A percentile compares a stretch with the other conserved stretches of the same genome.
phyloP scores from a whole-genome alignment of 2,329 filamentous ascomycete species.

The Hypoxylon sp. region DNA sequence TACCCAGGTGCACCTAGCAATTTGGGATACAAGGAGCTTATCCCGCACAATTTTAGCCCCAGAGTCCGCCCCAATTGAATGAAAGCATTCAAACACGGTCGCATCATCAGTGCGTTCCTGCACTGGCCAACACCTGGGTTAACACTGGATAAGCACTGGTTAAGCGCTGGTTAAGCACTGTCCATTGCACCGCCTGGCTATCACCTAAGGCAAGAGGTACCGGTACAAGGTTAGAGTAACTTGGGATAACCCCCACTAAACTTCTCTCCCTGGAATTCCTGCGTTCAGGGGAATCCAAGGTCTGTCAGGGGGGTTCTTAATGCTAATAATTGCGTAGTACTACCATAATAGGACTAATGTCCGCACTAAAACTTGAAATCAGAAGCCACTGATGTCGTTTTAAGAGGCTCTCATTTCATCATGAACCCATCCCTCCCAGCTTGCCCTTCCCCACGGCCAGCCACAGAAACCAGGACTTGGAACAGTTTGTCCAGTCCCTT shows the following conservation, averaged over 20 bases:
- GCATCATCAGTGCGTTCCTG: slow-evolving; percentile 40
- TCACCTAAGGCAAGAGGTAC: slow-evolving; percentile 9
- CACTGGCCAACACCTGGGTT: slow-evolving; percentile 16
- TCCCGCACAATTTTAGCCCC: slow-evolving; percentile 46
- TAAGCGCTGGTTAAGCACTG: slow-evolving; percentile 12
- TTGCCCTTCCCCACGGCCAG: slow-evolving; percentile 29
- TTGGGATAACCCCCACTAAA: slow-evolving; percentile 36
- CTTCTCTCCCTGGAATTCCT: slow-evolving; percentile 43
- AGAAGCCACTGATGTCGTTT: slow-evolving; percentile 39
- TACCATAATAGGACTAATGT: slow-evolving; percentile 29
- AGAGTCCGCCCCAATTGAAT: slow-evolving; percentile 43
- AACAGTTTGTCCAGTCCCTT: slow-evolving; percentile 25
- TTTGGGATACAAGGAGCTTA: slow-evolving; percentile 32
- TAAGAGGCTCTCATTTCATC: slow-evolving; percentile 44
- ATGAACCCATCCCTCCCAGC: slow-evolving; percentile 10
- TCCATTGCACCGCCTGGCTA: neutral
- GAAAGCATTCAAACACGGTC: slow-evolving; percentile 42
- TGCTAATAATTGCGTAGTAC: slow-evolving; percentile 38
- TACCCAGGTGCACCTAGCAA: slow-evolving; percentile 28
- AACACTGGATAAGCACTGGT: neutral
- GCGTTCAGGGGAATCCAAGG: slow-evolving; percentile 29
- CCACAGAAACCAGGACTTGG: slow-evolving; percentile 31
- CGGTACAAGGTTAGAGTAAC: slow-evolving; percentile 16
- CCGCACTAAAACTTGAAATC: slow-evolving; percentile 36
- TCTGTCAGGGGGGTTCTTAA: slow-evolving; percentile 11